Evolutionary conservation across 345 rosid genomes (phyloP).

Genomic region (Sonneratia alba): DNA sequence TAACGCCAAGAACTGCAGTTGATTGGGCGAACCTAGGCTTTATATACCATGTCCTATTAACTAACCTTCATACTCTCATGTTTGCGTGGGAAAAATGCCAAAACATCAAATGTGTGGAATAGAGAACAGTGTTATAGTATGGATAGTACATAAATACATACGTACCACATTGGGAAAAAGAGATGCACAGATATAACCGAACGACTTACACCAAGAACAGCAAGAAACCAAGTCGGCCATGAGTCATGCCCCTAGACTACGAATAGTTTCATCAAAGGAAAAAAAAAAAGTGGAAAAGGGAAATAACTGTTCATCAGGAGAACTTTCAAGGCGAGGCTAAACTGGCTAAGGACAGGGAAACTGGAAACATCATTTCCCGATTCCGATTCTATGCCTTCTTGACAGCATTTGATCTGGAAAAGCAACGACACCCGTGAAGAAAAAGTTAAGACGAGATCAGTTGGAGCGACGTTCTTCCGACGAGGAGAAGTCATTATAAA

Average conservation of each 20-base stretch:
- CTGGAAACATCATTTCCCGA: neutral
- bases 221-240: neutral
- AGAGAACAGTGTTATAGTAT: neutral
- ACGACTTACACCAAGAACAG: neutral
- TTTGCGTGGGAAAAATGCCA: neutral
- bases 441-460: neutral
- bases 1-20: neutral
- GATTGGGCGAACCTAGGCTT: neutral
- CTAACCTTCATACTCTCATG: neutral
- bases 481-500: too few relatives aligned
- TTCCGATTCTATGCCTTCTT: neutral
- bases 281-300: neutral
- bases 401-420: neutral
- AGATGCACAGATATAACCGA: neutral
- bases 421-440: neutral
- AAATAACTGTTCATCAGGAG: neutral
- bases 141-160: too few relatives aligned
- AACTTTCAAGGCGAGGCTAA: neutral
- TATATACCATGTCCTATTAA: neutral
- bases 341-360: neutral
- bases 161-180: neutral
- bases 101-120: neutral
- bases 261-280: neutral
- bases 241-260: too few relatives aligned
- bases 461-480: neutral